Evolutionary conservation across 2,329 filamentous ascomycete genomes (phyloP).

Genomic region (Penicillium concentricum): DNA sequence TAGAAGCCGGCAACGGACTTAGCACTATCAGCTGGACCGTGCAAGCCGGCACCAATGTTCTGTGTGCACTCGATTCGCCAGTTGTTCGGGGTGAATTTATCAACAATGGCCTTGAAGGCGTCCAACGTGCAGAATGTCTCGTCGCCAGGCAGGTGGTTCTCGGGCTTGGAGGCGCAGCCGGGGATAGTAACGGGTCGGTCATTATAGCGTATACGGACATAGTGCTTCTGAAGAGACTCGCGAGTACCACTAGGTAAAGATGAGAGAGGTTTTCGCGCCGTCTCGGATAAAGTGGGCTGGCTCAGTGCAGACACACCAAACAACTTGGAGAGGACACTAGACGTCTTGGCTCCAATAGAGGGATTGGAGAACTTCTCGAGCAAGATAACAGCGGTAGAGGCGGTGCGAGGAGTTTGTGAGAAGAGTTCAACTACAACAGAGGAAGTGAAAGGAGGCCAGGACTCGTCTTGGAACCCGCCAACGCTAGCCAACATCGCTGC

Average conservation of each 20-base stretch:
- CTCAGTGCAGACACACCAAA: slow-evolving; percentile 17
- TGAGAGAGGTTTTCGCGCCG: slow-evolving; percentile 34
- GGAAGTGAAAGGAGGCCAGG: slow-evolving; percentile 91
- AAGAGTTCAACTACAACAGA: slow-evolving; percentile 92
- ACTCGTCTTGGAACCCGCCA: slow-evolving; percentile 69
- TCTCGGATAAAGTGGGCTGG: slow-evolving; percentile 25
- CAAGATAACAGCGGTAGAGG: slow-evolving; percentile 16
- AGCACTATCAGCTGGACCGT: slow-evolving; percentile 45
- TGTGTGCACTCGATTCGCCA: slow-evolving; percentile 67
- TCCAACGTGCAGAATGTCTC: slow-evolving; percentile 86
- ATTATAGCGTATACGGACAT: slow-evolving; percentile 88
- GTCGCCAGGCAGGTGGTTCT: slow-evolving; percentile 83
- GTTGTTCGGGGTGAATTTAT: slow-evolving; percentile 79
- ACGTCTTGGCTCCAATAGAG: slow-evolving; percentile 23
- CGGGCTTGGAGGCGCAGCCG: slow-evolving; percentile 66
- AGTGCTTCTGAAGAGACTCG: slow-evolving; percentile 59
- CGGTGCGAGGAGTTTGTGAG: slow-evolving; percentile 48
- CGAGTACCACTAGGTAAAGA: slow-evolving; percentile 30
- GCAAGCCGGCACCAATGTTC: slow-evolving; percentile 56
- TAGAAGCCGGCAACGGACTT: slow-evolving; percentile 40
- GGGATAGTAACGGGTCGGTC: slow-evolving; percentile 78
- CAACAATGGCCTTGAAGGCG: slow-evolving; percentile 88
- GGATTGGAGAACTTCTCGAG: slow-evolving; percentile 28
- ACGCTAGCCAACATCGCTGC: slow-evolving; percentile 76
- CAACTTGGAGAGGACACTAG: slow-evolving; percentile 34